These are phyloP conservation scores for Dactylella cylindrospora DNA, from an alignment of 2,329 filamentous ascomycete genomes.

Conservation along the genomic window DNA sequence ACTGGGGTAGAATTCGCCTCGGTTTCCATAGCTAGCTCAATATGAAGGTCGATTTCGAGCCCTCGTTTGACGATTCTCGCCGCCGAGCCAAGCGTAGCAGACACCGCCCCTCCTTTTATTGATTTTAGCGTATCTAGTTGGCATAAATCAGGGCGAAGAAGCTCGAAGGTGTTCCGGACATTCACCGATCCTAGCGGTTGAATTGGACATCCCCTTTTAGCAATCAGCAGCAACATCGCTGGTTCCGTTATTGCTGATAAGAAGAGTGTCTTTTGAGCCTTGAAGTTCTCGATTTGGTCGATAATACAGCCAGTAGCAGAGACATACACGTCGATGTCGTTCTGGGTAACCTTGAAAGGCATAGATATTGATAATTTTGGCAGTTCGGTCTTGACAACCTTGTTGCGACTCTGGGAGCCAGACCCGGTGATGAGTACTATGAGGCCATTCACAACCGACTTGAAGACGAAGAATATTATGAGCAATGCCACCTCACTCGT, in stretches of 20 bases:
- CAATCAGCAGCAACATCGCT: constrained; percentile 24
- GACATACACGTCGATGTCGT: constrained; percentile 12
- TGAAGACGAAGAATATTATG: constrained; percentile 31
- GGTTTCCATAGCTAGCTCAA: constrained; percentile 12
- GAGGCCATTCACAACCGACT: constrained; percentile 15
- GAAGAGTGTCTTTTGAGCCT: constrained; percentile 15
- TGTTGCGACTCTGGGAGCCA: constrained; percentile 3
- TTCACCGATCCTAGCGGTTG: constrained; percentile 34
- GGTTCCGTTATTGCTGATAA: constrained; percentile 24
- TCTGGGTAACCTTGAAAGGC: constrained; percentile 27
- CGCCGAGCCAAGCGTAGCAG: constrained; percentile 13
- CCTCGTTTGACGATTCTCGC: constrained; percentile 35
- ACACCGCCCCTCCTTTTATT: constrained; percentile 13
- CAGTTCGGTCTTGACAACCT: constrained; percentile 10
- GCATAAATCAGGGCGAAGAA: constrained; percentile 28
- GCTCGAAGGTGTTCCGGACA: constrained; percentile 23
- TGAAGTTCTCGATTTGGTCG: constrained; percentile 8
- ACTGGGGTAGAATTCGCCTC: background rate
- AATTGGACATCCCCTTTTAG: constrained; percentile 26
- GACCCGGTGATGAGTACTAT: constrained; percentile 19
- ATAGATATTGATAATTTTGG: constrained; percentile 37
- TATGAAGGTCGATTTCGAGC: constrained; percentile 17
- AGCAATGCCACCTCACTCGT: constrained; percentile 11
- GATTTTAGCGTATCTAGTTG: constrained; percentile 3
- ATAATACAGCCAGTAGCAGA: constrained; percentile 2